Conservation (phyloP, 2,329 filamentous ascomycete species). For the Xylariales sp. region DNA sequence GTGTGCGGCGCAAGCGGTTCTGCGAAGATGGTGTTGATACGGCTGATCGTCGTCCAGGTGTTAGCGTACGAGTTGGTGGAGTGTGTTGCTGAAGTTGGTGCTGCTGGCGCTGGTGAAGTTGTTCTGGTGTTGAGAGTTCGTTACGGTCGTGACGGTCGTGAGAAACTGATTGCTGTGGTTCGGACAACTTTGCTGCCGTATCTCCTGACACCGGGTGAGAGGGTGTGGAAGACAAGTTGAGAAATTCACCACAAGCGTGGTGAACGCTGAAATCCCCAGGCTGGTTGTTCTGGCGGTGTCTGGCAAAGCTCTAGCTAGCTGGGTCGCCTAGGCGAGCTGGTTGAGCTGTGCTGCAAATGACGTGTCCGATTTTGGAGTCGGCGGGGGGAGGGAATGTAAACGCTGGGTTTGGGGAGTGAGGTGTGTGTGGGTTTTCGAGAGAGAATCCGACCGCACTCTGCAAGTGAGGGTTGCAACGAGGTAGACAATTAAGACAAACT, state of each 20-base stretch:
- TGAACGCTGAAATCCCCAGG: conserved; percentile 14
- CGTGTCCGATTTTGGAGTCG: conserved; percentile 8
- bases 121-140: conserved; percentile 36
- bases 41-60: conserved; percentile 33
- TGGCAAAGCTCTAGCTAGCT: conserved; percentile 3
- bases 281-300: conserved; percentile 10
- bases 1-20: conserved; percentile 45
- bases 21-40: conserved; percentile 44
- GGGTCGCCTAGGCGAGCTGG: conserved; percentile 6
- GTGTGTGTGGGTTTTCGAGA: no score
- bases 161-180: conserved; percentile 33
- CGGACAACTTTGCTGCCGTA: conserved; percentile 41
- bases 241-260: conserved; percentile 34
- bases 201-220: conserved; percentile 27
- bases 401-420: no score
- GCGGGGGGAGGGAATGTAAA: no score
- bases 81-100: conserved; percentile 29
- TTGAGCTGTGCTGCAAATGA: conserved; percentile 7
- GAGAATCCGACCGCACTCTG: conserved; percentile 5
- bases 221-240: conserved; percentile 45
- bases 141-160: conserved; percentile 53
- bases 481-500: conserved; percentile 5
- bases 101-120: conserved; percentile 38
- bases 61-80: conserved; percentile 19
- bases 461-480: conserved; percentile 1